Percentiles rank a stretch among this genome's conserved stretches.
phyloP scores from a whole-genome alignment of 2,329 filamentous ascomycete species.

The Exophiala alcalophila region DNA sequence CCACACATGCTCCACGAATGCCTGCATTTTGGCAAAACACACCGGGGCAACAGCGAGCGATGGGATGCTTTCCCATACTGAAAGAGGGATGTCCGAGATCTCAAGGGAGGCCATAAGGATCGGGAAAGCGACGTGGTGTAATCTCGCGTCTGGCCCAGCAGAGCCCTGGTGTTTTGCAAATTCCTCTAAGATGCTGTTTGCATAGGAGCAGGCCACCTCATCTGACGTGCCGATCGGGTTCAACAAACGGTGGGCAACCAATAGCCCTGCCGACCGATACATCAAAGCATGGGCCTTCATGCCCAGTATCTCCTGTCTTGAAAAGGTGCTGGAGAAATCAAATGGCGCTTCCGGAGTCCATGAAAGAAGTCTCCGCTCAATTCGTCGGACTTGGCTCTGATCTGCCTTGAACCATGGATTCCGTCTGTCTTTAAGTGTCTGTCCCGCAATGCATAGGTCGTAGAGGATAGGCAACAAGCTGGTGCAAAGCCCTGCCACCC shows the following conservation, averaged over 20 bases:
- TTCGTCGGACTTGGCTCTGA: not conserved
- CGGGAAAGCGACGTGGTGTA: conserved; percentile 31
- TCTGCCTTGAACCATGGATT: conserved; percentile 1
- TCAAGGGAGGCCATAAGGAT: conserved; percentile 32
- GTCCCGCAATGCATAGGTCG: conserved; percentile 34
- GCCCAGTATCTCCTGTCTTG: conserved; percentile 30
- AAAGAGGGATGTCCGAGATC: conserved; percentile 27
- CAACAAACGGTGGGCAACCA: conserved; percentile 35
- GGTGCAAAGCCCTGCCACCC: conserved; percentile 33
- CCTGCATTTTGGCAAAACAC: conserved; percentile 9
- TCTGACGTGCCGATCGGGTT: conserved; percentile 36
- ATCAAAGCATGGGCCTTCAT: conserved; percentile 36
- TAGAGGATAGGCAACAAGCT: conserved; percentile 36
- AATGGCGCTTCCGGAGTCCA: not conserved
- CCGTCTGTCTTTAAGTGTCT: conserved; percentile 27
- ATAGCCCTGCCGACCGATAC: conserved; percentile 33
- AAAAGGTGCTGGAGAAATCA: conserved; percentile 27
- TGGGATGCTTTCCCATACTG: conserved; percentile 26
- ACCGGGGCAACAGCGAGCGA: not conserved
- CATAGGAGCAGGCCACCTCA: conserved; percentile 24
- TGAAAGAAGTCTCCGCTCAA: not conserved
- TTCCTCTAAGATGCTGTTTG: conserved; percentile 29
- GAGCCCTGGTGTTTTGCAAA: conserved; percentile 10
- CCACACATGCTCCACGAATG: conserved; percentile 27
- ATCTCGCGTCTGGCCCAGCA: conserved; percentile 2